phyloP scores from a whole-genome alignment of 805 yeast species.

The Torulaspora indica region DNA sequence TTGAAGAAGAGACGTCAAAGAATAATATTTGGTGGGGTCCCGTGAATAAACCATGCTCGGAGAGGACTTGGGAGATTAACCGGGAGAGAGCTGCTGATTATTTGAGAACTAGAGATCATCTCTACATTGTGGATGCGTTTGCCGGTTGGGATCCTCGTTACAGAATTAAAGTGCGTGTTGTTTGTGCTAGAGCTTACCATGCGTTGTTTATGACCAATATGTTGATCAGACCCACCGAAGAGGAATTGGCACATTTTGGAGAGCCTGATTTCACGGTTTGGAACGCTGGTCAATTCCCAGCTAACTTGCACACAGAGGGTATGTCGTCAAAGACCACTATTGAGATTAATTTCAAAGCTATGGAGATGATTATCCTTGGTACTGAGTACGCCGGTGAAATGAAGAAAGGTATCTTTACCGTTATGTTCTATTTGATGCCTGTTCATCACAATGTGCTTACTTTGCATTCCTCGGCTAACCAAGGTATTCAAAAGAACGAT shows the following conservation, averaged over 20 bases:
- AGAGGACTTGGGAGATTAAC: conserved; percentile 90
- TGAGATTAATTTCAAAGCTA: conserved; percentile 91
- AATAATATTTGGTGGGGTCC: conserved; percentile 99
- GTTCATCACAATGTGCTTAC: conserved; percentile 86
- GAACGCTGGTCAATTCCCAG: conserved; percentile 99
- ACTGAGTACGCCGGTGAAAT: conserved; percentile 99
- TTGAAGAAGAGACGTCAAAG: conserved; percentile 82
- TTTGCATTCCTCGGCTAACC: conserved; percentile 91
- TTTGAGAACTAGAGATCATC: conserved; percentile 89
- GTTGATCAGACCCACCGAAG: conserved; percentile 91
- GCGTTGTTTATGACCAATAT: conserved; percentile 97
- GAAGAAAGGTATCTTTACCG: conserved; percentile 99
- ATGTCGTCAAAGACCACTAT: conserved; percentile 96
- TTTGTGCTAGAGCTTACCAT: conserved; percentile 98
- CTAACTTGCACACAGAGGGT: conserved; percentile 91
- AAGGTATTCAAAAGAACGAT: conserved; percentile 74
- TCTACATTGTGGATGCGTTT: conserved; percentile 91
- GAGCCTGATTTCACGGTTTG: conserved; percentile 97
- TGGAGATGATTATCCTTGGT: conserved; percentile 98
- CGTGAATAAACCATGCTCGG: conserved; percentile 90
- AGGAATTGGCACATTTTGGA: conserved; percentile 84
- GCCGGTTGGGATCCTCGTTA: conserved; percentile 99
- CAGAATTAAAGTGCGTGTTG: conserved; percentile 91
- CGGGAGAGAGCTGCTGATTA: conserved; percentile 96
- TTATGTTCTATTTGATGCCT: conserved; percentile 98